Conservation (phyloP, 2,329 filamentous ascomycete species). For the Aspergillus sergii region DNA sequence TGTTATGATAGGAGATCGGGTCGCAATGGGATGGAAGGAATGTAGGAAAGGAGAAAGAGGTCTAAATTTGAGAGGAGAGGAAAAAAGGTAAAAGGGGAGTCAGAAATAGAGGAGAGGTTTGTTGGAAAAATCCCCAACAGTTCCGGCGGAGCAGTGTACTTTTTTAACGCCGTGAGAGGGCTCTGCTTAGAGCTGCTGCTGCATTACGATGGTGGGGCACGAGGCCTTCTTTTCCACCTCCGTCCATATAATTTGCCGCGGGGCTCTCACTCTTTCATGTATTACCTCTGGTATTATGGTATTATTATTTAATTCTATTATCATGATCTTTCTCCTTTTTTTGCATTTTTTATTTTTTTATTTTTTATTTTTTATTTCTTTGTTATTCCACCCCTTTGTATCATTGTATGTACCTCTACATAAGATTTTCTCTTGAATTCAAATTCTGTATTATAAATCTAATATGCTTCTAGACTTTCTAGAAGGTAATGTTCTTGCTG, state of each 20-base stretch:
- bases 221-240: conserved; percentile 4
- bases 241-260: conserved; percentile 6
- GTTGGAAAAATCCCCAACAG: conserved; percentile 7
- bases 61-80: conserved; percentile 3
- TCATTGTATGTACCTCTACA: not conserved
- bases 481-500: not conserved
- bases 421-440: not conserved
- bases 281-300: conserved; percentile 1
- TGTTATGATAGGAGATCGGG: conserved; percentile 18
- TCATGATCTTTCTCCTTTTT: not conserved
- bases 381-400: not conserved
- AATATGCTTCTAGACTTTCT: not conserved
- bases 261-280: conserved; percentile 1
- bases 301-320: conserved; percentile 8
- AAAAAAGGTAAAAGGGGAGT: not conserved
- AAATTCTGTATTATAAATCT: not conserved
- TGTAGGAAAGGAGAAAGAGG: not conserved
- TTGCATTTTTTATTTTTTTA: not conserved
- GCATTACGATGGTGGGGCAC: conserved; percentile 7
- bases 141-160: conserved; percentile 7
- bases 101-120: conserved; percentile 3
- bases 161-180: conserved; percentile 5
- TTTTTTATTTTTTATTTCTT: not conserved
- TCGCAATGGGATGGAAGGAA: conserved; percentile 2
- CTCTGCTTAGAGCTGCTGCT: conserved; percentile 3